phyloP scores from a whole-genome alignment of 306 rosid species.

The Senna siamea region DNA sequence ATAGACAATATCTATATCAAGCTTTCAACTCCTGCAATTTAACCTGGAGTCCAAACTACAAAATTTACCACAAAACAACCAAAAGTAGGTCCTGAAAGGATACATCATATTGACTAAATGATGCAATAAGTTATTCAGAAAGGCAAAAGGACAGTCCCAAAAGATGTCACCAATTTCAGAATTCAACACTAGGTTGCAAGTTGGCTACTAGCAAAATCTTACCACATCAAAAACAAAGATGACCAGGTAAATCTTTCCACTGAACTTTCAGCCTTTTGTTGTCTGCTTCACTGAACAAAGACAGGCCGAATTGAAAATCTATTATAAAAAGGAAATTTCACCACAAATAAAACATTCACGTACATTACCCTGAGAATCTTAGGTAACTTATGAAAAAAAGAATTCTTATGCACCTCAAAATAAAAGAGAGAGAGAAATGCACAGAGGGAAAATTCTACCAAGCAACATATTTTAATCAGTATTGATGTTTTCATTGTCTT shows the following conservation, averaged over 20 bases:
- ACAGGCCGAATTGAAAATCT: constrained; percentile 67
- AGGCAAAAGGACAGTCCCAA: constrained; percentile 24
- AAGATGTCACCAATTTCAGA: constrained; percentile 28
- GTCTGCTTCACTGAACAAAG: constrained; percentile 67
- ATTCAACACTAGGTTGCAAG: constrained; percentile 34
- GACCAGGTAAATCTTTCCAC: constrained; percentile 59
- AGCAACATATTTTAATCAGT: background rate
- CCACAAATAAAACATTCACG: constrained; percentile 50
- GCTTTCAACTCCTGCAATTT: background rate
- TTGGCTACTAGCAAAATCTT: constrained; percentile 55
- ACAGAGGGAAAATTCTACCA: constrained; percentile 7
- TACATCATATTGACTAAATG: background rate
- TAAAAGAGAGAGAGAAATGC: constrained; percentile 29
- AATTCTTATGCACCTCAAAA: constrained; percentile 35
- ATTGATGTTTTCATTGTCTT: background rate
- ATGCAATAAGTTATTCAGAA: constrained; percentile 1
- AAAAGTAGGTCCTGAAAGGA: background rate
- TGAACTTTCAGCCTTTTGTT: constrained; percentile 57
- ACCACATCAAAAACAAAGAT: constrained; percentile 60
- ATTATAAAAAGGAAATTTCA: constrained; percentile 54
- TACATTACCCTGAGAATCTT: constrained; percentile 37
- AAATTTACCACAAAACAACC: background rate
- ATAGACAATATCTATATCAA: background rate
- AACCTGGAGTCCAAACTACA: background rate
- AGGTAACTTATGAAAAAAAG: constrained; percentile 22